Evolutionary conservation across 148 eudicot species (phyloP).

Genomic region (Hydrangea macrophylla): DNA sequence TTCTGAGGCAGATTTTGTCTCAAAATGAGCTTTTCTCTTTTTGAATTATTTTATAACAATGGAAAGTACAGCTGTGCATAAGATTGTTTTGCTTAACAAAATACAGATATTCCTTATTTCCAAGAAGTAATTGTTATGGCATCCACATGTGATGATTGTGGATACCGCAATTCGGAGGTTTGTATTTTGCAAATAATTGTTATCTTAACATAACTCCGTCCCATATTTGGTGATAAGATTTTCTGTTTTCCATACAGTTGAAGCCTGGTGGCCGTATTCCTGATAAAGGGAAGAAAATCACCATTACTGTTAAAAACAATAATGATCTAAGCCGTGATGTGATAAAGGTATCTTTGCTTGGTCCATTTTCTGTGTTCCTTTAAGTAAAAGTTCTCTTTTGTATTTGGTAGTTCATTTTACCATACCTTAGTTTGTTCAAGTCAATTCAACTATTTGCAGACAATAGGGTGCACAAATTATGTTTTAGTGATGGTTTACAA

Average conservation of each 20-base stretch:
- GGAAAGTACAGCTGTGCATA: not conserved
- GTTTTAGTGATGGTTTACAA: too few species aligned
- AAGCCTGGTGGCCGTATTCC: constrained; percentile 89
- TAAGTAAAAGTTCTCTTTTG: not conserved
- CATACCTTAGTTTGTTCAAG: not conserved
- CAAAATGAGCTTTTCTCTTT: not conserved
- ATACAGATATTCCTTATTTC: constrained; percentile 85
- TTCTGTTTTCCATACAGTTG: constrained; percentile 48
- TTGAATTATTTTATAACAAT: not conserved
- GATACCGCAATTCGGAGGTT: constrained; percentile 97
- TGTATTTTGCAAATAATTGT: constrained; percentile 4
- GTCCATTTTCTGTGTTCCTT: not conserved
- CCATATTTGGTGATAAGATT: constrained; percentile 8
- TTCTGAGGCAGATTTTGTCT: not conserved
- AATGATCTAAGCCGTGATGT: constrained; percentile 90
- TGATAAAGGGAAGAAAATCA: constrained; percentile 74
- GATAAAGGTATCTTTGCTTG: constrained; percentile 82
- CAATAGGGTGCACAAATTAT: too few species aligned
- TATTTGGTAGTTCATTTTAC: too few species aligned
- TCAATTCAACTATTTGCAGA: not conserved
- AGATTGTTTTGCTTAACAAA: constrained; percentile 48
- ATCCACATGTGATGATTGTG: constrained; percentile 88
- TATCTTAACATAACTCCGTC: not conserved
- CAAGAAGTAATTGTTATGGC: constrained; percentile 99
- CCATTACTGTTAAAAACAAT: constrained; percentile 54